Percentiles rank a stretch among this genome's conserved stretches.
These are phyloP conservation scores for Trametes maxima DNA, from an alignment of 768 basidiomycete genomes.

Conservation along the genomic window DNA sequence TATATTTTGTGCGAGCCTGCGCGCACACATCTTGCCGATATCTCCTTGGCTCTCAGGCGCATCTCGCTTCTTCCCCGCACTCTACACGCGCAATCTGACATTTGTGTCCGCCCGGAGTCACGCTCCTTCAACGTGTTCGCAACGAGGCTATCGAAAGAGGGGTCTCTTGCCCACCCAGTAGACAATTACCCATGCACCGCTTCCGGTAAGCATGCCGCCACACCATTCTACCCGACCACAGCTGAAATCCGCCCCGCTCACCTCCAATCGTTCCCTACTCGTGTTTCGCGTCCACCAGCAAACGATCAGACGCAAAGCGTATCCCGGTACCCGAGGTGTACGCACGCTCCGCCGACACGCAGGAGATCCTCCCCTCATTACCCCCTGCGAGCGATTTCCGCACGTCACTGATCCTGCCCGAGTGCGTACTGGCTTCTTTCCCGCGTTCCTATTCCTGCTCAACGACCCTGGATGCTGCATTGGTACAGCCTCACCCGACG, in stretches of 20 bases:
- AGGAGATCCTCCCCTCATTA: slow-evolving; percentile 53
- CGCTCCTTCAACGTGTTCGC: slow-evolving; percentile 63
- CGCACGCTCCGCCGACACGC: slow-evolving; percentile 28
- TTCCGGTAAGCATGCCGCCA: slow-evolving; percentile 65
- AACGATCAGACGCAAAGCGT: slow-evolving; percentile 74
- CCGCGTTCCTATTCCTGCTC: slow-evolving; percentile 16
- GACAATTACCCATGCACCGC: slow-evolving; percentile 60
- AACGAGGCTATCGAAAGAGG: slow-evolving; percentile 49
- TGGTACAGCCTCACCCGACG: slow-evolving; percentile 71
- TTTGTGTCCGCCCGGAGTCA: slow-evolving; percentile 19
- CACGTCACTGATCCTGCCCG: slow-evolving; percentile 83
- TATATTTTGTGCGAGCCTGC: slow-evolving; percentile 13
- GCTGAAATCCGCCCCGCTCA: slow-evolving; percentile 10
- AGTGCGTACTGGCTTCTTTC: slow-evolving; percentile 53
- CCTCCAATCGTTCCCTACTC: slow-evolving; percentile 9
- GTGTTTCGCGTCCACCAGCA: slow-evolving; percentile 46
- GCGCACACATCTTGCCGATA: slow-evolving; percentile 20
- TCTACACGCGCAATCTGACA: slow-evolving; percentile 19
- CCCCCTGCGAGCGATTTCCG: slow-evolving; percentile 79
- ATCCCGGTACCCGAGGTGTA: slow-evolving; percentile 40
- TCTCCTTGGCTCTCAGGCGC: slow-evolving; percentile 9
- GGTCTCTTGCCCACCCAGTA: slow-evolving; percentile 16
- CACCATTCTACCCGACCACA: slow-evolving; percentile 33
- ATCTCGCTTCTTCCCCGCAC: slow-evolving; percentile 15
- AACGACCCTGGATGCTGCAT: slow-evolving; percentile 26